Evolutionary conservation across 169 alveolate species (phyloP), one percentile per base, ranked within the genome.

Genomic region (Plasmodium fragile): DNA sequence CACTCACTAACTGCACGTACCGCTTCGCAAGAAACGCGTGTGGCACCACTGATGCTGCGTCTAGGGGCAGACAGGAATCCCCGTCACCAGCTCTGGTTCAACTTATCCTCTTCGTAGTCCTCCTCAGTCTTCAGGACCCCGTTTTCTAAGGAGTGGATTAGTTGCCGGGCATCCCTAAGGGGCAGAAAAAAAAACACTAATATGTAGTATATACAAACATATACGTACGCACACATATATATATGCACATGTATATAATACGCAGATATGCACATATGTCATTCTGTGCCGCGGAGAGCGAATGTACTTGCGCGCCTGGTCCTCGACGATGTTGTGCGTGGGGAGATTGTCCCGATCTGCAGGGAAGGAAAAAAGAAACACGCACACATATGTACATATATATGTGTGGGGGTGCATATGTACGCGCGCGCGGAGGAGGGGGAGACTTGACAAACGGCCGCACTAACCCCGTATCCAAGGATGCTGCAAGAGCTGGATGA

Each of bases 391-490:
- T 32, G 36, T 36, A 30, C 11, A 75, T 16, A 34, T n/a, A 82
- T 7, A 1, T 2, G 7, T 1, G 22, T 3, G 22, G 1, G 41
- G 41, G 3, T 11, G 55, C 55, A 11, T 11, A 11, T 45, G n/a
- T 39, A 39, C 7, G 45, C 8, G 45, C 8, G 45, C 45, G 3
- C 41, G 41, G 3, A 34, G 1, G 16, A 0, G 59, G 22, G 3
- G 18, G 18, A 43, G 53, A n/a, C n/a, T 43, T 43, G 8, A 13
- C 22, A 13, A 13, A 13, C 18, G 25, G 59, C 6, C 59, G 2
- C 0, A 30, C 25, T 22, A 41, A 91, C 94, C 92, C 39, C 28
- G 73, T 36, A 91, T 80, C 94, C 94, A 91, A 1, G 94, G 92
- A 91, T 91, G 94, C 6, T 36, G 22, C 59, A 75, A 18, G 5